Conservation (phyloP, 164 flowering plant genomes). For the Liriodendron chinense region DNA sequence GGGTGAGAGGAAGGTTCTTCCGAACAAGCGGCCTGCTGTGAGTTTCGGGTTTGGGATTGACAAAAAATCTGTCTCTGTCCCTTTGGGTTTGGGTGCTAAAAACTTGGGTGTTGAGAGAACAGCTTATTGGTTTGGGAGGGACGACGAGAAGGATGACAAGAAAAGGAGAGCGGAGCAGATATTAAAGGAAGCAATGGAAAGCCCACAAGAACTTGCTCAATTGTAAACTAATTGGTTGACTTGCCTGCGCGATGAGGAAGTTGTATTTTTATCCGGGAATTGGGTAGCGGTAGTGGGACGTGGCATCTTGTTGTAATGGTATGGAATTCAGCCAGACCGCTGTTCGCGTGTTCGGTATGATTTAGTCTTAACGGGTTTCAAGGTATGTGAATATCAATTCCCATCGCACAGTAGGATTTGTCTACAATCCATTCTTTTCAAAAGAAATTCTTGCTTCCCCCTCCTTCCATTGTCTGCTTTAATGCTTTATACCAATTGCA, state of each 20-base stretch:
- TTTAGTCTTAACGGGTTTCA: constrained; percentile 16
- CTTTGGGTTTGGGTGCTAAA: constrained; percentile 47
- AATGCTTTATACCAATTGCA: background rate
- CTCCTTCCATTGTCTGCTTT: background rate
- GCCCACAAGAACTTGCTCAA: constrained; percentile 73
- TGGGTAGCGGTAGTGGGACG: constrained; percentile 22
- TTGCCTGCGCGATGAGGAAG: constrained; percentile 15
- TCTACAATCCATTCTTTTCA: constrained; percentile 10
- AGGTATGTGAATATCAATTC: constrained; percentile 25
- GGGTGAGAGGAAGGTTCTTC: constrained; percentile 35
- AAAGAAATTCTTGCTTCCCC: constrained; percentile 17
- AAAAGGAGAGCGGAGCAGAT: constrained; percentile 91
- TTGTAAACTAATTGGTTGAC: constrained; percentile 49
- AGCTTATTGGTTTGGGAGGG: constrained; percentile 38
- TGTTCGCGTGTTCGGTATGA: constrained; percentile 11
- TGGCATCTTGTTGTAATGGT: constrained; percentile 14
- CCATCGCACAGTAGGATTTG: constrained; percentile 11
- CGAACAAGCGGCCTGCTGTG: constrained; percentile 53
- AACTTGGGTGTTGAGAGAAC: constrained; percentile 30
- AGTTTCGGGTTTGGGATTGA: constrained; percentile 51
- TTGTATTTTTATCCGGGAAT: constrained; percentile 16
- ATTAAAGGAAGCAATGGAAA: constrained; percentile 74
- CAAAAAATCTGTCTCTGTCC: constrained; percentile 51
- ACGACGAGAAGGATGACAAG: constrained; percentile 82
- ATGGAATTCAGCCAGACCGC: constrained; percentile 14